Evolutionary conservation across 257 asterid genomes (phyloP).

Genomic region (Solanum appendiculatum): DNA sequence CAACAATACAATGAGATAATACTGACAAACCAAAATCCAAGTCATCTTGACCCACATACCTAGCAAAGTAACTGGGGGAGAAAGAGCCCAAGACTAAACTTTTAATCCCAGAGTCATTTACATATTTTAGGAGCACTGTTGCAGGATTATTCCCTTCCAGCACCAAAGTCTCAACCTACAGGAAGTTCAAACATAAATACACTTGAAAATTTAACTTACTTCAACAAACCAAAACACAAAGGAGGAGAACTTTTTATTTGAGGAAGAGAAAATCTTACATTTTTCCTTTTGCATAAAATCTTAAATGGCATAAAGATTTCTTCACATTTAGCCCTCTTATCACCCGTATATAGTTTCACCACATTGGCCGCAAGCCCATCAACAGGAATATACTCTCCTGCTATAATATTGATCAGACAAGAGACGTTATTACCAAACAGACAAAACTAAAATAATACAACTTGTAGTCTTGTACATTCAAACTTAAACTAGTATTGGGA

Average conservation of each 20-base stretch:
- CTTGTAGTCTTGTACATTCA: neutral
- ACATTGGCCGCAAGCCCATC: slow-evolving; percentile 49
- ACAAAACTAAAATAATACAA: too few species aligned
- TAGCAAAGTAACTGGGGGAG: slow-evolving; percentile 38
- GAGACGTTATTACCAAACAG: neutral
- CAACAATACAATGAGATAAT: neutral
- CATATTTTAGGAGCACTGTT: slow-evolving; percentile 42
- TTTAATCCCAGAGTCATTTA: slow-evolving; percentile 39
- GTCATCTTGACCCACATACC: slow-evolving; percentile 26
- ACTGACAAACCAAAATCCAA: neutral
- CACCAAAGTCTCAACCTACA: slow-evolving; percentile 53
- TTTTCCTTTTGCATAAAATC: slow-evolving; percentile 21
- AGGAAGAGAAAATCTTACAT: slow-evolving; percentile 23
- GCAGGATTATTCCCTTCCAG: slow-evolving; percentile 84
- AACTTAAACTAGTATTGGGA: neutral
- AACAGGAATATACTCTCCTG: slow-evolving; percentile 52
- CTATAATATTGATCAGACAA: slow-evolving; percentile 20
- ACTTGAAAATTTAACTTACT: slow-evolving; percentile 6
- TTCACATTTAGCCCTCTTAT: slow-evolving; percentile 45
- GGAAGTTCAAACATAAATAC: neutral
- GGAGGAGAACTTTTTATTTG: neutral
- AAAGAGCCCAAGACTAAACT: slow-evolving; percentile 70
- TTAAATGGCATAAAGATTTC: slow-evolving; percentile 38
- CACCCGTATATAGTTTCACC: slow-evolving; percentile 46
- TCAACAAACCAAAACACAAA: neutral